A percentile compares a stretch with the other conserved stretches of the same genome.
These are phyloP conservation scores for Lactifluus subvellereus DNA, from an alignment of 768 basidiomycete genomes.

Conservation along the genomic window DNA sequence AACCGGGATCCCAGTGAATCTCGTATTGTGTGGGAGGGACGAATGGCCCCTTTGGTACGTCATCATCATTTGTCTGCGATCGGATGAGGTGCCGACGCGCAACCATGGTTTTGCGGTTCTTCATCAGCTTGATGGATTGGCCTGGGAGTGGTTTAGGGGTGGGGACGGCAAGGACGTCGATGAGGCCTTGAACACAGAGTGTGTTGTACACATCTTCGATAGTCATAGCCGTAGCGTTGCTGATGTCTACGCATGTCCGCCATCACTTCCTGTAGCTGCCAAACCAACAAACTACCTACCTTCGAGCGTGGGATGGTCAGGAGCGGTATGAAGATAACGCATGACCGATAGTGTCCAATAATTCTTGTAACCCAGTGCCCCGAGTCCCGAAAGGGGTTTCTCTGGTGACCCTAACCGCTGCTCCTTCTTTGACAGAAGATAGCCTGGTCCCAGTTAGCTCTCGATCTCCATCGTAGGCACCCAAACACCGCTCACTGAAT, in stretches of 20 bases:
- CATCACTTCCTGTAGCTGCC: conserved; percentile 21
- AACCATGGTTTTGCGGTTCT: conserved; percentile 60
- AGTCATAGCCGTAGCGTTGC: conserved; percentile 82
- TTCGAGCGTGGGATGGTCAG: conserved; percentile 63
- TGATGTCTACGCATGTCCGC: conserved; percentile 56
- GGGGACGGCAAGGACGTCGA: conserved; percentile 48
- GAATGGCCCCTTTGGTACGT: conserved; percentile 47
- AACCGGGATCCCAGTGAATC: conserved; percentile 65
- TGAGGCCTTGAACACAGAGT: conserved; percentile 69
- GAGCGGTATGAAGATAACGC: conserved; percentile 61
- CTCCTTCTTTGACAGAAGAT: conserved; percentile 93
- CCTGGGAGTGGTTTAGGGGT: conserved; percentile 63
- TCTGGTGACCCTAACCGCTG: conserved; percentile 87
- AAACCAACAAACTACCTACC: conserved; percentile 42
- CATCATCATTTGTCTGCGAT: conserved; percentile 43
- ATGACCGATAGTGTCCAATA: conserved; percentile 92
- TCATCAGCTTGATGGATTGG: conserved; percentile 68
- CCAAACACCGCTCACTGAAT: conserved; percentile 69
- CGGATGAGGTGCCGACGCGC: conserved; percentile 60
- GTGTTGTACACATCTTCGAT: conserved; percentile 79
- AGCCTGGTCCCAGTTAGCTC: conserved; percentile 50
- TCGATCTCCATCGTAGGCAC: neutral
- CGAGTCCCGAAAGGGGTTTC: conserved; percentile 89
- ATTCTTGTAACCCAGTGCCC: conserved; percentile 88
- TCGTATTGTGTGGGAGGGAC: conserved; percentile 64